These are phyloP conservation scores for Fusarium burgessii DNA, from an alignment of 2,329 filamentous ascomycete species.

Conservation along the genomic window DNA sequence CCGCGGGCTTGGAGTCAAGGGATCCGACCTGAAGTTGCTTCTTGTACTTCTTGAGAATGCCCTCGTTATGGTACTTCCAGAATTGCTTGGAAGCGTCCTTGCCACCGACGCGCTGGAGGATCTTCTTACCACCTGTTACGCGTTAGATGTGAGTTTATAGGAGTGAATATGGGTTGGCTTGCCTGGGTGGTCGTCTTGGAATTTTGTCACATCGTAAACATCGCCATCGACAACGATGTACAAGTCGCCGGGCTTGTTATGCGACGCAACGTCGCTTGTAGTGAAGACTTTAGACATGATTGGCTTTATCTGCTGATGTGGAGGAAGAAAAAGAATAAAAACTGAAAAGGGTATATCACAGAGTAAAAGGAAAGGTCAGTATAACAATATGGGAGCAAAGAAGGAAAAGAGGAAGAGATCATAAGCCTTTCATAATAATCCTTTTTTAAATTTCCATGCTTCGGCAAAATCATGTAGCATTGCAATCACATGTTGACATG, in stretches of 20 bases:
- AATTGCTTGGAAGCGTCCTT: slow-evolving; percentile 77
- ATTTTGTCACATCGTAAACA: slow-evolving; percentile 93
- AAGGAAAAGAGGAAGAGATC: background rate
- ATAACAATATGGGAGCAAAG: slow-evolving; percentile 3
- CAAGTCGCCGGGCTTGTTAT: slow-evolving; percentile 87
- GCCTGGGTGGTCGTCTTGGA: slow-evolving; percentile 88
- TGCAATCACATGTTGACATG: slow-evolving; percentile 43
- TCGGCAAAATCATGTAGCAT: slow-evolving; percentile 39
- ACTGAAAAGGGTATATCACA: slow-evolving; percentile 6
- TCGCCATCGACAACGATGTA: slow-evolving; percentile 95
- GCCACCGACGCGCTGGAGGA: slow-evolving; percentile 71
- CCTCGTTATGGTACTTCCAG: slow-evolving; percentile 85
- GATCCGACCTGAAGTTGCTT: slow-evolving; percentile 84
- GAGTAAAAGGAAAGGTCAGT: background rate
- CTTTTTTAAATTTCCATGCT: slow-evolving; percentile 38
- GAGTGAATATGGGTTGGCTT: slow-evolving; percentile 47
- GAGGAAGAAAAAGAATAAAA: slow-evolving; percentile 7
- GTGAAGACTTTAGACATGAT: slow-evolving; percentile 90
- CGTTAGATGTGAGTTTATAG: slow-evolving; percentile 22
- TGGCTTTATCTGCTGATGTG: slow-evolving; percentile 8
- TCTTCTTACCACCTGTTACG: slow-evolving; percentile 70
- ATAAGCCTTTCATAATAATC: slow-evolving; percentile 5
- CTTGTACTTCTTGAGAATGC: slow-evolving; percentile 88
- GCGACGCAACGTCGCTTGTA: slow-evolving; percentile 85
- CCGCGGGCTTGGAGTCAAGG: slow-evolving; percentile 84